Conservation (phyloP, 1,139 yeast genomes). For the Meyerozyma sp. region DNA sequence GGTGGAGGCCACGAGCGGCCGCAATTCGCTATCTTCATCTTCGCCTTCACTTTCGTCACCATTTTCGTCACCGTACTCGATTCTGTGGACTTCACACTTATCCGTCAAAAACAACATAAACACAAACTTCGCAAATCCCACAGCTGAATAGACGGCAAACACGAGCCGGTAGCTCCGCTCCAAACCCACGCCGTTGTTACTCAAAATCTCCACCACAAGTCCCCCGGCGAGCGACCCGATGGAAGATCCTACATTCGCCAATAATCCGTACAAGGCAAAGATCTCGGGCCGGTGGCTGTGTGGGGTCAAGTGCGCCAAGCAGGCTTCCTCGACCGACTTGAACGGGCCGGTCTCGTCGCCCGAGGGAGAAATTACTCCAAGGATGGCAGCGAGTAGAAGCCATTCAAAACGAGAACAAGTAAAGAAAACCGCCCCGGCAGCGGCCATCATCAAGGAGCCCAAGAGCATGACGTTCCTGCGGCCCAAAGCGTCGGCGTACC, state of each 20-base stretch:
- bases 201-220: slow-evolving; percentile 41
- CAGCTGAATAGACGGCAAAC: slow-evolving; percentile 51
- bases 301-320: slow-evolving; percentile 76
- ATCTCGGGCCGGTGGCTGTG: slow-evolving; percentile 63
- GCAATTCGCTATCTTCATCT: slow-evolving; percentile 4
- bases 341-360: slow-evolving; percentile 95
- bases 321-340: slow-evolving; percentile 82
- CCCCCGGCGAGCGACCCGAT: slow-evolving; percentile 71
- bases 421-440: slow-evolving; percentile 67
- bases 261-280: slow-evolving; percentile 64
- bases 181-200: slow-evolving; percentile 24
- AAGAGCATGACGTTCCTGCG: slow-evolving; percentile 58
- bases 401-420: slow-evolving; percentile 41
- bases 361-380: slow-evolving; percentile 75
- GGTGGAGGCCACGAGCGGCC: slow-evolving; percentile 5
- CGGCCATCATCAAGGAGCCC: slow-evolving; percentile 68
- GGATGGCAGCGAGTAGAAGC: slow-evolving; percentile 53
- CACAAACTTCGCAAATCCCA: slow-evolving; percentile 53
- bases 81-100: slow-evolving; percentile 42
- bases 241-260: slow-evolving; percentile 73
- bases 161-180: slow-evolving; percentile 50
- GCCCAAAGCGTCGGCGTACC: slow-evolving; percentile 77
- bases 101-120: slow-evolving; percentile 50
- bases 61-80: not conserved
- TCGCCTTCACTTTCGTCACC: not conserved